A percentile compares a stretch with the other conserved stretches of the same genome.
These are phyloP conservation scores for Claviceps pazoutovae DNA, from an alignment of 2,329 filamentous ascomycete species.

Conservation along the genomic window DNA sequence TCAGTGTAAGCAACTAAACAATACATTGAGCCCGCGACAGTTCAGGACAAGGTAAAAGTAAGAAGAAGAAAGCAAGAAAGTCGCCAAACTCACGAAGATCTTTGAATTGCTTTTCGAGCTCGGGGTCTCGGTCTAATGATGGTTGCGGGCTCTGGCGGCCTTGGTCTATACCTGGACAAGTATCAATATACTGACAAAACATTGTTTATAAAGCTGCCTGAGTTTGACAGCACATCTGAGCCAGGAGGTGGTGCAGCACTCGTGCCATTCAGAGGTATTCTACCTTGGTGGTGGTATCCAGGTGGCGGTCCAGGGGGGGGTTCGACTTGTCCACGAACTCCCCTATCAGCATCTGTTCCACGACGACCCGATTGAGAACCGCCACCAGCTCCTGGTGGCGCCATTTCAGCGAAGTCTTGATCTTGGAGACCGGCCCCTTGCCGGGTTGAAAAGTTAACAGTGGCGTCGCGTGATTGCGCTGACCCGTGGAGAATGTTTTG, in stretches of 20 bases:
- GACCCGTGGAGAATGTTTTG: slow-evolving; percentile 26
- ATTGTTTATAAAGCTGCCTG: slow-evolving; percentile 27
- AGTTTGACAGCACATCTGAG: slow-evolving; percentile 15
- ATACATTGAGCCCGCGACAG: background rate
- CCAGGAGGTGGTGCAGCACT: slow-evolving; percentile 26
- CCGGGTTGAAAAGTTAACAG: background rate
- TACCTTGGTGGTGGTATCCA: slow-evolving; percentile 39
- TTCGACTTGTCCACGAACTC: slow-evolving; percentile 28
- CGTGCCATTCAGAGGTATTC: slow-evolving; percentile 28
- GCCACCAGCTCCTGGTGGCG: slow-evolving; percentile 26
- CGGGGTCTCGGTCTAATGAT: slow-evolving; percentile 29
- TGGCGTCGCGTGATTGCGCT: slow-evolving; percentile 20
- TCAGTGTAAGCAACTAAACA: slow-evolving; percentile 8
- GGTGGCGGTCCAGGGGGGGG: slow-evolving; percentile 33
- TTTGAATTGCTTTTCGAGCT: slow-evolving; percentile 42
- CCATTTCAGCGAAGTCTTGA: slow-evolving; percentile 29
- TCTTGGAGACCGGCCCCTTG: slow-evolving; percentile 3
- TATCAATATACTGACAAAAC: slow-evolving; percentile 29
- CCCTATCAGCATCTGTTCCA: slow-evolving; percentile 35
- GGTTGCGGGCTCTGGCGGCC: slow-evolving; percentile 45
- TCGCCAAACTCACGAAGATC: slow-evolving; percentile 35
- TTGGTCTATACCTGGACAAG: slow-evolving; percentile 25
- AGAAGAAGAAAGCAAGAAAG: background rate
- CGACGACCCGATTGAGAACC: slow-evolving; percentile 30
- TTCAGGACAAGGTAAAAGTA: background rate